Conservation (phyloP, 106 monocot genomes). For the Platanthera zijinensis region DNA sequence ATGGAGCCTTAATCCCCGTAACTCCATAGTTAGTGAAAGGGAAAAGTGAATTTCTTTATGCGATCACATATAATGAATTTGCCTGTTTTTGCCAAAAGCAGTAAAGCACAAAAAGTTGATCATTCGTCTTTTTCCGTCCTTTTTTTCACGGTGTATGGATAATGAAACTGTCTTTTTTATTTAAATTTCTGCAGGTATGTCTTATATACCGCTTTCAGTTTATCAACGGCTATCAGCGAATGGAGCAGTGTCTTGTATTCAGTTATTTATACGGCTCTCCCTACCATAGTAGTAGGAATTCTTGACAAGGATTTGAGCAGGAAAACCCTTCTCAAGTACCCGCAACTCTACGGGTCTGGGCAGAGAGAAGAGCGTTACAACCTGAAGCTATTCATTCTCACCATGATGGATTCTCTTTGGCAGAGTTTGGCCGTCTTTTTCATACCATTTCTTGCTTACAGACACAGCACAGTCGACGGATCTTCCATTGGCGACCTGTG, state of each 20-base stretch:
- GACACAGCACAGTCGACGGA: constrained; percentile 47
- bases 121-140: not conserved
- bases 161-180: not conserved
- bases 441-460: constrained; percentile 68
- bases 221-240: constrained; percentile 70
- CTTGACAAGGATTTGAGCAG: constrained; percentile 84
- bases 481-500: constrained; percentile 79
- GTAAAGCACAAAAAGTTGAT: not conserved
- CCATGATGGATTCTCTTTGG: constrained; percentile 73
- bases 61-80: not conserved
- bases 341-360: constrained; percentile 78
- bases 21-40: not conserved
- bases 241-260: constrained; percentile 91
- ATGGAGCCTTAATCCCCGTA: not conserved
- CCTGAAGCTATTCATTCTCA: constrained; percentile 60
- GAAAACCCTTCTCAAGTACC: constrained; percentile 65
- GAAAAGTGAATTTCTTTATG: not conserved
- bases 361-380: constrained; percentile 90
- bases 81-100: not conserved
- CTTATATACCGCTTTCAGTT: constrained; percentile 75
- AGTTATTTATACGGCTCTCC: constrained; percentile 78
- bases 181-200: constrained; percentile 50
- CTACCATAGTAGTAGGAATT: constrained; percentile 84
- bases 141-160: not conserved
- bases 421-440: constrained; percentile 80